A percentile compares a stretch with the other conserved stretches of the same genome.
Conservation (phyloP, 164 flowering plant species). For the Amborella trichopoda region DNA sequence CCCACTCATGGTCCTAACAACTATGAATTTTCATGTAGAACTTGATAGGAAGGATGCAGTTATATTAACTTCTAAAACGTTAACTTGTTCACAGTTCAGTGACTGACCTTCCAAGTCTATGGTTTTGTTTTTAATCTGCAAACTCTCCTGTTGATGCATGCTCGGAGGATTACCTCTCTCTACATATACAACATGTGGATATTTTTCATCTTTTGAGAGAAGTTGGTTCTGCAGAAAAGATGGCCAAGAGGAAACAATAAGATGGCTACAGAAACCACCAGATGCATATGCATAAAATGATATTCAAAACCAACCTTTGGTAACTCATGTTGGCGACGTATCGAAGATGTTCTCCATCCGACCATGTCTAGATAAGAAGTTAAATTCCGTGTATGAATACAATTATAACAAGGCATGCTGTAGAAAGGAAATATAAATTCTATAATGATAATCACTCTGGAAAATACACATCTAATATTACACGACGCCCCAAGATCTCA, state of each 20-base stretch:
- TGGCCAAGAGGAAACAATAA: not conserved
- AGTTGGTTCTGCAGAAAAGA: conserved; percentile 34
- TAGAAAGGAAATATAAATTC: too few species aligned
- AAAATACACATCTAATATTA: too few species aligned
- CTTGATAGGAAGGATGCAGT: too few species aligned
- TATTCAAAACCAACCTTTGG: conserved; percentile 47
- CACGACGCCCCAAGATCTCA: too few species aligned
- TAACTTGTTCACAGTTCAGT: too few species aligned
- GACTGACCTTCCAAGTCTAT: conserved; percentile 77
- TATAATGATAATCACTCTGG: too few species aligned
- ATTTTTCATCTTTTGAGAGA: conserved; percentile 40
- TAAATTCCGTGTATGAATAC: conserved; percentile 15
- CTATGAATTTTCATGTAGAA: too few species aligned
- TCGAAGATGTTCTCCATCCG: conserved; percentile 98
- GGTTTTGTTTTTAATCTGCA: conserved; percentile 17
- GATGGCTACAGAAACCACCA: not conserved
- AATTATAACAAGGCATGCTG: not conserved
- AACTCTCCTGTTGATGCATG: conserved; percentile 7
- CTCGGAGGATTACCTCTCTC: conserved; percentile 25
- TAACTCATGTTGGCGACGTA: conserved; percentile 74
- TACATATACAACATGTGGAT: conserved; percentile 67
- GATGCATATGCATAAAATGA: not conserved
- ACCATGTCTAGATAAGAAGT: conserved; percentile 57
- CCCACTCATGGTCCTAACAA: too few species aligned
- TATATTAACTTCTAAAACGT: too few species aligned